Percentiles rank a stretch among this genome's conserved stretches.
Conservation (phyloP, 805 yeast genomes). For the Kuraishia borneana region DNA sequence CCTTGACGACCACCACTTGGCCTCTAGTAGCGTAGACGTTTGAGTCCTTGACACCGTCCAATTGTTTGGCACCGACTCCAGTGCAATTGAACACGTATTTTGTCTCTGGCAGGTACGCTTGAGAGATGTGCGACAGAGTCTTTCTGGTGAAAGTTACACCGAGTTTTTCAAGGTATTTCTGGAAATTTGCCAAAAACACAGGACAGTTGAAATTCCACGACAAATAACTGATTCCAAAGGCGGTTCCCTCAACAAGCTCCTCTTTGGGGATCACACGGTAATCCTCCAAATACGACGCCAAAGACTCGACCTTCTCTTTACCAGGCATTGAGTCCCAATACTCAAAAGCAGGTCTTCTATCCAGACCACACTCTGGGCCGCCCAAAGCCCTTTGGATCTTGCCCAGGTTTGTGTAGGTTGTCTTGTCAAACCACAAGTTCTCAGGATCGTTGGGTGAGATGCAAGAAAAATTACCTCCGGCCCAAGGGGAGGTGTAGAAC, state of each 20-base stretch:
- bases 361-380: slow-evolving; percentile 39
- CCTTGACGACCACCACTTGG: slow-evolving; percentile 62
- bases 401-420: slow-evolving; percentile 39
- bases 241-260: slow-evolving; percentile 39
- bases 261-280: slow-evolving; percentile 22
- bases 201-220: slow-evolving; percentile 74
- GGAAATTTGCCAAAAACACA: slow-evolving; percentile 36
- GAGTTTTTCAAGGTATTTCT: slow-evolving; percentile 25
- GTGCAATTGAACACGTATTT: slow-evolving; percentile 62
- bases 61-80: slow-evolving; percentile 54
- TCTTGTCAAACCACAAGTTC: slow-evolving; percentile 40
- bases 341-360: slow-evolving; percentile 43
- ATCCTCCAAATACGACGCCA: slow-evolving; percentile 37
- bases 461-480: slow-evolving; percentile 54
- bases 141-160: slow-evolving; percentile 44
- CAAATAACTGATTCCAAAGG: slow-evolving; percentile 42
- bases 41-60: slow-evolving; percentile 57
- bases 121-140: slow-evolving; percentile 40
- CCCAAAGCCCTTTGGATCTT: slow-evolving; percentile 36
- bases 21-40: slow-evolving; percentile 67
- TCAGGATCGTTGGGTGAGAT: slow-evolving; percentile 47
- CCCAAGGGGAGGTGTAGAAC: slow-evolving; percentile 74
- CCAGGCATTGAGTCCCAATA: slow-evolving; percentile 43
- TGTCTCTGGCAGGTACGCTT: slow-evolving; percentile 32
- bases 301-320: slow-evolving; percentile 31